Percentiles rank a stretch among this genome's conserved stretches.
phyloP scores from a whole-genome alignment of 306 rosid species.

The Lotus japonicus region DNA sequence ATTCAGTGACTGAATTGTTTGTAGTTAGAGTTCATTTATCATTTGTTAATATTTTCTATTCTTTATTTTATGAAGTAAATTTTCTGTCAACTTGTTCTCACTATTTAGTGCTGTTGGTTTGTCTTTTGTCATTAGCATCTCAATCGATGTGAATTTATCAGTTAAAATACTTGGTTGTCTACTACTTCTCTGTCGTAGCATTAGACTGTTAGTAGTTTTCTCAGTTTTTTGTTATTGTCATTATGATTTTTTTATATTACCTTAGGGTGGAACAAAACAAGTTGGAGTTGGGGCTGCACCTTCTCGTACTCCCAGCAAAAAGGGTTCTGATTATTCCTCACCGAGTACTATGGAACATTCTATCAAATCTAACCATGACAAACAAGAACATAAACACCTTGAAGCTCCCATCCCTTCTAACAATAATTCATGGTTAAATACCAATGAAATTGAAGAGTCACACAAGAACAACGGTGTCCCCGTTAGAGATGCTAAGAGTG shows the following conservation, averaged over 20 bases:
- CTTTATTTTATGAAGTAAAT: neutral
- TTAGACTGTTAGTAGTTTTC: neutral
- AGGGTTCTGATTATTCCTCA: constrained; percentile 28
- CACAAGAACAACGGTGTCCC: constrained; percentile 26
- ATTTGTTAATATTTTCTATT: neutral
- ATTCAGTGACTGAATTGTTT: neutral
- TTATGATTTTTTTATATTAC: constrained; percentile 5
- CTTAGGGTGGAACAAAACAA: constrained; percentile 71
- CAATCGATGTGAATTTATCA: neutral
- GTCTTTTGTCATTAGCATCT: neutral
- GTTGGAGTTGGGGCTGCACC: constrained; percentile 33
- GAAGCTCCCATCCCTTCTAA: constrained; percentile 37
- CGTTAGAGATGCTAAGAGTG: constrained; percentile 29
- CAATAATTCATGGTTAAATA: constrained; percentile 15
- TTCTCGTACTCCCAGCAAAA: constrained; percentile 38
- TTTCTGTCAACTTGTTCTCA: neutral
- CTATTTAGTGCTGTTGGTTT: constrained; percentile 13
- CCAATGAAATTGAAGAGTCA: constrained; percentile 54
- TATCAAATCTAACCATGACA: constrained; percentile 16
- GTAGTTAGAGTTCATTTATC: neutral
- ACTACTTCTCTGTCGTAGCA: neutral
- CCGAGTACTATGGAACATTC: constrained; percentile 26
- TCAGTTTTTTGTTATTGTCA: neutral
- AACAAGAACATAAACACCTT: constrained; percentile 36
- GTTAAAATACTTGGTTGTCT: neutral